Evolutionary conservation across 805 yeast genomes (phyloP).

Genomic region (Candida endomychidarum): DNA sequence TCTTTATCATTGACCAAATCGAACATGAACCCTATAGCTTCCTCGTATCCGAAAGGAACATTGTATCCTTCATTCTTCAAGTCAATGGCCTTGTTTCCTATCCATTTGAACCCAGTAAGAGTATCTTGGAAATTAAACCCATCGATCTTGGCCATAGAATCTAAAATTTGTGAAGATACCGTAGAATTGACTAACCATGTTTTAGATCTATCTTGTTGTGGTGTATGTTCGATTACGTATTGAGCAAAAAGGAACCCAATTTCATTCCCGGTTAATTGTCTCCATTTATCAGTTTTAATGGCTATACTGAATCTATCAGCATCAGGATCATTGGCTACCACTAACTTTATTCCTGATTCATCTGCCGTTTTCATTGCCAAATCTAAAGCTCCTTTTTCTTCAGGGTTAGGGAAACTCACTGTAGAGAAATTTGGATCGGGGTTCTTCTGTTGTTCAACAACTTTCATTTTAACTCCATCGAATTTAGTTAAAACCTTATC

Average conservation of each 20-base stretch:
- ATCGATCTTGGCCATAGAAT: constrained; percentile 59
- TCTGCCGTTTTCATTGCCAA: constrained; percentile 68
- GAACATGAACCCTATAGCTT: constrained; percentile 95
- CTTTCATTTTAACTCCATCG: constrained; percentile 34
- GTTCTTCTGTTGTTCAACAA: constrained; percentile 49
- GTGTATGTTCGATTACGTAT: constrained; percentile 45
- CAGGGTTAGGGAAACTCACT: constrained; percentile 92
- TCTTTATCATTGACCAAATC: constrained; percentile 84
- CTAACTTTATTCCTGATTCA: constrained; percentile 45
- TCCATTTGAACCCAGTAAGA: constrained; percentile 96
- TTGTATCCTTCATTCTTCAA: constrained; percentile 58
- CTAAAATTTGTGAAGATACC: constrained; percentile 83
- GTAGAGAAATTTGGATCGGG: constrained; percentile 90
- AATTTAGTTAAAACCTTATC: constrained; percentile 34
- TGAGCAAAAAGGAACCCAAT: constrained; percentile 83
- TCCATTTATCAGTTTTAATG: constrained; percentile 58
- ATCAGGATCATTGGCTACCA: constrained; percentile 93
- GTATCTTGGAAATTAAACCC: constrained; percentile 76
- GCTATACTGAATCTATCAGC: constrained; percentile 93
- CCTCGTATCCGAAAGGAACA: constrained; percentile 93
- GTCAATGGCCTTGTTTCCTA: constrained; percentile 83
- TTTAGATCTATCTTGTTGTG: constrained; percentile 25
- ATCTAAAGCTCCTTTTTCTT: constrained; percentile 87
- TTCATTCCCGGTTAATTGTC: constrained; percentile 87
- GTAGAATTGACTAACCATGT: constrained; percentile 79